phyloP scores from a whole-genome alignment of 352 stramenopile species.

The Phytophthora palmivora region DNA sequence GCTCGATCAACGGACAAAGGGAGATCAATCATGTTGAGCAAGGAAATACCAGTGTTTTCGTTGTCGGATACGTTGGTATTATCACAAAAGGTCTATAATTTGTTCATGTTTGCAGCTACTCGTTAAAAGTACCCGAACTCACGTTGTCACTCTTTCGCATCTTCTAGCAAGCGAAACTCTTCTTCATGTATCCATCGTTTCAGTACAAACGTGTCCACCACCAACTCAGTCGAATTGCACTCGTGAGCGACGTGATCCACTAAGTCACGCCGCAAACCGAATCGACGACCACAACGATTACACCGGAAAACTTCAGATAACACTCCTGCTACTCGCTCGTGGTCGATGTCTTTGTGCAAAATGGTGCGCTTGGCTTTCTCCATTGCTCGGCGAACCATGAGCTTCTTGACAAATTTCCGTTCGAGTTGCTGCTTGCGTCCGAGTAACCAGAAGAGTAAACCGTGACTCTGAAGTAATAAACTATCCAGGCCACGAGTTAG shows the following conservation, averaged over 20 bases:
- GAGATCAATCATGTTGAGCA: no score
- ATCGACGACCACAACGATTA: slow-evolving; percentile 38
- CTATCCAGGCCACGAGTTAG: slow-evolving; percentile 40
- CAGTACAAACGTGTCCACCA: slow-evolving; percentile 51
- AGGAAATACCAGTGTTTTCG: no score
- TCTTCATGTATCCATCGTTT: slow-evolving; percentile 54
- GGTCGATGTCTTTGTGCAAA: slow-evolving; percentile 23
- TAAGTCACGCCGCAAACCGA: slow-evolving; percentile 44
- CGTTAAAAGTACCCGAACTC: no score
- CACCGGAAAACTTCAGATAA: slow-evolving; percentile 32
- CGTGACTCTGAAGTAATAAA: slow-evolving; percentile 51
- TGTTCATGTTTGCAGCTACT: no score
- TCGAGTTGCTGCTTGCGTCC: slow-evolving; percentile 54
- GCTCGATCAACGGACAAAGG: no score
- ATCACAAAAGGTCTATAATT: no score
- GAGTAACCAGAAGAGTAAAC: slow-evolving; percentile 54
- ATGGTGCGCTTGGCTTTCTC: slow-evolving; percentile 38
- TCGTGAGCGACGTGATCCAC: slow-evolving; percentile 36
- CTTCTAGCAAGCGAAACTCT: slow-evolving; percentile 48
- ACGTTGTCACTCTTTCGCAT: slow-evolving; percentile 16
- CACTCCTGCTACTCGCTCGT: slow-evolving; percentile 2
- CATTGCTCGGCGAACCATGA: slow-evolving; percentile 41
- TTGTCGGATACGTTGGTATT: no score
- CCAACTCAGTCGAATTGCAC: slow-evolving; percentile 21
- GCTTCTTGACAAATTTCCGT: slow-evolving; percentile 61